phyloP scores from a whole-genome alignment of 2,329 filamentous ascomycete species.

The Chaetomium sp. region DNA sequence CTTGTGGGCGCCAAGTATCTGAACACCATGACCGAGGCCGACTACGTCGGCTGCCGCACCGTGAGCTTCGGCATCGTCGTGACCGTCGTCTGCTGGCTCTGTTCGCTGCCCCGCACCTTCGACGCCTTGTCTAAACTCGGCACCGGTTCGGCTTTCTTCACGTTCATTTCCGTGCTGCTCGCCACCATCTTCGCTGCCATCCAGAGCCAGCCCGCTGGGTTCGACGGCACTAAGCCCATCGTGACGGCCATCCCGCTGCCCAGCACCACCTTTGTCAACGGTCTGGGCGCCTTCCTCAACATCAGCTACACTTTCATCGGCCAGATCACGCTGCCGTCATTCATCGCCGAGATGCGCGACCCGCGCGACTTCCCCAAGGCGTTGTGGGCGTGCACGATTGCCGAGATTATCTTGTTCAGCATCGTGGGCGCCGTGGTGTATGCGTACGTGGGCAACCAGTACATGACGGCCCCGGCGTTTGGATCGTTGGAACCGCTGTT shows the following conservation, averaged over 20 bases:
- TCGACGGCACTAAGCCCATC: constrained; percentile 51
- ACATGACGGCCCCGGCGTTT: constrained; percentile 82
- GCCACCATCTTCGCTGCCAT: constrained; percentile 77
- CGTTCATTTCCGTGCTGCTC: constrained; percentile 80
- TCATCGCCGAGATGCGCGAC: constrained; percentile 88
- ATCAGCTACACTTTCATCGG: constrained; percentile 96
- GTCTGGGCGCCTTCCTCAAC: constrained; percentile 85
- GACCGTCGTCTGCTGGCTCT: constrained; percentile 67
- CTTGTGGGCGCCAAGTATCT: constrained; percentile 80
- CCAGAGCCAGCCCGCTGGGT: constrained; percentile 66
- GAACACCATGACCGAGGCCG: constrained; percentile 74
- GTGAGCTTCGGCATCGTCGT: constrained; percentile 66
- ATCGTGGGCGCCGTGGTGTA: constrained; percentile 77
- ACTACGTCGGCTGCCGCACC: constrained; percentile 62
- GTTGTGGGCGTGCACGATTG: constrained; percentile 82
- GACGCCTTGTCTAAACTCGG: constrained; percentile 71
- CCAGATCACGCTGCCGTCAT: constrained; percentile 87
- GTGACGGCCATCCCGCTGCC: constrained; percentile 61
- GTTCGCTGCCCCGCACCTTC: constrained; percentile 81
- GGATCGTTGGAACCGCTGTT: constrained; percentile 72
- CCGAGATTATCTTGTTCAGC: constrained; percentile 79
- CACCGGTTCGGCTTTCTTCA: constrained; percentile 75
- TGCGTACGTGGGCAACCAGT: constrained; percentile 81
- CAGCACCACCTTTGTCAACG: constrained; percentile 72
- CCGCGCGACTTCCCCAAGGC: constrained; percentile 85